Percentiles rank a stretch among this genome's conserved stretches.
phyloP scores from a whole-genome alignment of 257 asterid species.

The Nicotiana knightiana region DNA sequence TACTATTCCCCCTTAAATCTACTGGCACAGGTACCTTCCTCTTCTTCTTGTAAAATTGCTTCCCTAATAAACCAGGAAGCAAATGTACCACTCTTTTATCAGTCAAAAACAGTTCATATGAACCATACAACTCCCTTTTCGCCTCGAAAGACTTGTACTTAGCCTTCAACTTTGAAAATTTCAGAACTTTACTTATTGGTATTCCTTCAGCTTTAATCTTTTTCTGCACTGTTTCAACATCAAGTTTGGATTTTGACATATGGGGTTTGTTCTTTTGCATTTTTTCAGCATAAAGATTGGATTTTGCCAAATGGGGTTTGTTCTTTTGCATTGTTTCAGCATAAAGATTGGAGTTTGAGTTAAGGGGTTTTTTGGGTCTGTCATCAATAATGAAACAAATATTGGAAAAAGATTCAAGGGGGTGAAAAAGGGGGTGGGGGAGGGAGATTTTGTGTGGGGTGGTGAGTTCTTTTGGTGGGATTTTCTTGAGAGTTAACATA shows the following conservation, averaged over 20 bases:
- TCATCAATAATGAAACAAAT: conserved; percentile 70
- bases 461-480: conserved; percentile 38
- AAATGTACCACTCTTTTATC: conserved; percentile 28
- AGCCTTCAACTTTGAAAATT: conserved; percentile 59
- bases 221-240: conserved; percentile 40
- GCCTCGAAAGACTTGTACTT: conserved; percentile 58
- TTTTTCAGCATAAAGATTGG: conserved; percentile 41
- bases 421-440: conserved; percentile 35
- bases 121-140: conserved; percentile 39
- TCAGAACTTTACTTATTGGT: conserved; percentile 40
- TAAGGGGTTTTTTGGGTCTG: conserved; percentile 23
- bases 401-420: conserved; percentile 15
- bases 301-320: neutral
- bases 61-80: conserved; percentile 62
- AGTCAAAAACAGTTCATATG: conserved; percentile 57
- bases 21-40: conserved; percentile 59
- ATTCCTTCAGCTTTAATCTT: conserved; percentile 29
- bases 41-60: conserved; percentile 68
- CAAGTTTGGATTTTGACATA: conserved; percentile 26
- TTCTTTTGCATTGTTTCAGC: too few relatives aligned
- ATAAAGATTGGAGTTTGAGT: neutral
- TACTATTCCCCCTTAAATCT: conserved; percentile 38
- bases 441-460: conserved; percentile 53
- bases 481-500: conserved; percentile 52
- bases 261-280: conserved; percentile 24